phyloP scores from a whole-genome alignment of 2,329 filamentous ascomycete species.

The Fusarium sororula region DNA sequence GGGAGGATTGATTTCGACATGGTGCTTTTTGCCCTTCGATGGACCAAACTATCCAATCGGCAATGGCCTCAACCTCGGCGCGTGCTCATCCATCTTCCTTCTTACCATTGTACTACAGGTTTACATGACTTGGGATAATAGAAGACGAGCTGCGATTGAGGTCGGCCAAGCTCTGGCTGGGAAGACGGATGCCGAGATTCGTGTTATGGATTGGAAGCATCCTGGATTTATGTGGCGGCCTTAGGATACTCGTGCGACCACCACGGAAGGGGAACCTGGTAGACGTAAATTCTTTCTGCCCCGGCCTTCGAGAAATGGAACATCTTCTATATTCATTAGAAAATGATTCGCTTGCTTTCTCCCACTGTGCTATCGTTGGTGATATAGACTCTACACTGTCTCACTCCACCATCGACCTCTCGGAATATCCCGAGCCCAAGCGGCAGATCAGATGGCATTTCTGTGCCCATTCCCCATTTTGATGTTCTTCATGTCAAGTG shows the following conservation, averaged over 20 bases:
- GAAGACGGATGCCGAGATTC: conserved; percentile 7
- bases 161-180: conserved; percentile 2
- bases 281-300: accelerated
- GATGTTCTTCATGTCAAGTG: accelerated
- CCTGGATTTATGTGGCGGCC: conserved; percentile 20
- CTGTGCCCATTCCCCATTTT: background rate
- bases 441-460: background rate
- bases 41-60: conserved; percentile 73
- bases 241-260: background rate
- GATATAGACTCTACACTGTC: background rate
- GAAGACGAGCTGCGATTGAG: background rate
- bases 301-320: accelerated
- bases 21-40: conserved; percentile 71
- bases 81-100: conserved; percentile 11
- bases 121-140: conserved; percentile 17
- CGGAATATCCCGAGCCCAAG: background rate
- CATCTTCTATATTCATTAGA: accelerated
- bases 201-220: conserved; percentile 20
- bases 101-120: background rate
- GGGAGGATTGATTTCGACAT: conserved; percentile 72
- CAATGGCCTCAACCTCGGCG: conserved; percentile 61
- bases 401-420: background rate
- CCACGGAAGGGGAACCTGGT: accelerated
- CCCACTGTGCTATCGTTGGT: background rate
- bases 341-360: too few relatives aligned